Conservation (phyloP, 2,329 filamentous ascomycete genomes). For the Microdochium trichocladiopsis region DNA sequence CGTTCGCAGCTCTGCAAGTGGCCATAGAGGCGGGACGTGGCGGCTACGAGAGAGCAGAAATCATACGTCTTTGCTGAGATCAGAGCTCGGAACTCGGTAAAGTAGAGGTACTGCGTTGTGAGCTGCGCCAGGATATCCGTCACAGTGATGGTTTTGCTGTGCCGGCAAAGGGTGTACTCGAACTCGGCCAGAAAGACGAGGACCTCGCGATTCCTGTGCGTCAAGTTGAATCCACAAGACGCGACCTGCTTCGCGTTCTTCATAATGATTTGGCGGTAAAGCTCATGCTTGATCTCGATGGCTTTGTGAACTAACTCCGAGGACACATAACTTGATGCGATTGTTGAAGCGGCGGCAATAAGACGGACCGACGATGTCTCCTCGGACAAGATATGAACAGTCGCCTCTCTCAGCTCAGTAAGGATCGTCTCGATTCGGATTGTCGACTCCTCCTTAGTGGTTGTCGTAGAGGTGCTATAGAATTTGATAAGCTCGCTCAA, state of each 20-base stretch:
- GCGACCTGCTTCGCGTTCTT: conserved; percentile 14
- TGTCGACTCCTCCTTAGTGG: conserved; percentile 17
- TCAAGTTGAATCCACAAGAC: neutral
- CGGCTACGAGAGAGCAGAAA: neutral
- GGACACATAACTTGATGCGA: conserved; percentile 26
- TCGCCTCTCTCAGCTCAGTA: conserved; percentile 23
- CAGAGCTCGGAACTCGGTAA: neutral
- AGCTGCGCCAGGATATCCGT: neutral
- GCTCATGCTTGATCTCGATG: conserved; percentile 22
- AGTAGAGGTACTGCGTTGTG: neutral
- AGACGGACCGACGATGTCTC: conserved; percentile 19
- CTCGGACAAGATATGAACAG: conserved; percentile 21
- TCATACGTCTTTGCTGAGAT: neutral
- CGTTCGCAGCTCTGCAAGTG: neutral
- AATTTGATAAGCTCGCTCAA: conserved; percentile 26
- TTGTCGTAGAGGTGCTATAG: conserved; percentile 11
- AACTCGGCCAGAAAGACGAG: neutral
- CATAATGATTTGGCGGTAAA: conserved; percentile 28
- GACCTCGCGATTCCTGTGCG: neutral
- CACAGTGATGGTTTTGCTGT: neutral
- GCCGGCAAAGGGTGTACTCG: neutral
- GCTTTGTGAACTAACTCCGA: conserved; percentile 22
- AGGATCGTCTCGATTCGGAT: conserved; percentile 13
- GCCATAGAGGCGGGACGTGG: neutral
- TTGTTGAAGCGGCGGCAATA: conserved; percentile 23